Percentiles rank a stretch among this genome's conserved stretches.
Evolutionary conservation across 352 stramenopile genomes (phyloP).

Genomic region (Phytophthora sojae): DNA sequence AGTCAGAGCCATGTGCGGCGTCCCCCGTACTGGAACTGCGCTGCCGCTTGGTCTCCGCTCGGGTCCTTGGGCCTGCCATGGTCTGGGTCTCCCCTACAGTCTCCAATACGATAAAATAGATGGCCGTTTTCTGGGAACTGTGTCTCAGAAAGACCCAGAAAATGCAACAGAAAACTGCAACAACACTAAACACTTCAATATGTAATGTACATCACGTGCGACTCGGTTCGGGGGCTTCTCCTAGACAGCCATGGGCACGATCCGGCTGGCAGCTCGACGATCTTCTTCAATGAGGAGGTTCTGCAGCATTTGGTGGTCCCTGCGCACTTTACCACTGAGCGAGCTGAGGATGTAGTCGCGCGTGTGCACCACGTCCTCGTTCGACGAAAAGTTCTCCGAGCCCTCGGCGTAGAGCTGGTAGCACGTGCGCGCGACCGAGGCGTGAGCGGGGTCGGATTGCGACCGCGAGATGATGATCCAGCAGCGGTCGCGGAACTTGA

Average conservation of each 20-base stretch:
- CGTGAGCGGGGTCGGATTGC: conserved; percentile 32
- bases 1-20: not conserved
- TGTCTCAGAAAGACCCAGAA: not conserved
- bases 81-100: not conserved
- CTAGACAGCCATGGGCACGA: conserved; percentile 29
- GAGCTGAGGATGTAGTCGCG: conserved; percentile 41
- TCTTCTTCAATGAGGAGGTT: conserved; percentile 43
- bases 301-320: conserved; percentile 40
- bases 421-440: conserved; percentile 37
- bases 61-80: conserved; percentile 21
- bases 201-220: conserved; percentile 17
- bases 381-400: conserved; percentile 19
- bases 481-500: conserved; percentile 38
- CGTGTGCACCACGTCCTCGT: conserved; percentile 24
- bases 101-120: not conserved
- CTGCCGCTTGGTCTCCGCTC: conserved; percentile 34
- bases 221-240: not conserved
- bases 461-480: conserved; percentile 48
- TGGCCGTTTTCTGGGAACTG: conserved; percentile 5
- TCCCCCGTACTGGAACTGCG: conserved; percentile 16
- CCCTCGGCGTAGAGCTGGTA: conserved; percentile 45
- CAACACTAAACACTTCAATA: conserved; percentile 10
- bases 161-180: too few relatives aligned
- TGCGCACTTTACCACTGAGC: conserved; percentile 38
- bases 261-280: conserved; percentile 24